Evolutionary conservation across 208 protist genomes (phyloP).

Genomic region (Leishmania mexicana): DNA sequence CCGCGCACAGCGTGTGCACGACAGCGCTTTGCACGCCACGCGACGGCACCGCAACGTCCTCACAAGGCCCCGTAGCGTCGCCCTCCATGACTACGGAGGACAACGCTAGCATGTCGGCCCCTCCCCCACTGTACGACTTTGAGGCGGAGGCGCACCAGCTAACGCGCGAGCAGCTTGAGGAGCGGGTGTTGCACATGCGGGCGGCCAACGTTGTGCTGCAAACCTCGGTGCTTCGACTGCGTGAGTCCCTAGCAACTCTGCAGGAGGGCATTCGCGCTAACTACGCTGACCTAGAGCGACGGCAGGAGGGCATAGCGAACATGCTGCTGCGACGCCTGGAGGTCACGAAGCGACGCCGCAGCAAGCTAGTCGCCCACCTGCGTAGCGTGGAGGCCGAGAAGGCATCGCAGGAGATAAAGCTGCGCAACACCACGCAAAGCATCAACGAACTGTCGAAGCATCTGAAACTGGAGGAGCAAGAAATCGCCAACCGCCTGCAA

Average conservation of each 20-base stretch:
- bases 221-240: slow-evolving; percentile 47
- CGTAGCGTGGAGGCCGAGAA: slow-evolving; percentile 46
- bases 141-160: slow-evolving; percentile 50
- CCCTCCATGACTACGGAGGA: neutral
- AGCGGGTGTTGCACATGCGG: slow-evolving; percentile 44
- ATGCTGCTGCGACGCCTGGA: slow-evolving; percentile 68
- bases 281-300: slow-evolving; percentile 57
- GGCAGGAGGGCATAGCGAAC: slow-evolving; percentile 79
- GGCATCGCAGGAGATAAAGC: slow-evolving; percentile 47
- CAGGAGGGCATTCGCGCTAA: slow-evolving; percentile 59
- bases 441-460: slow-evolving; percentile 49
- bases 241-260: slow-evolving; percentile 43
- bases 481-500: slow-evolving; percentile 45
- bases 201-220: slow-evolving; percentile 50
- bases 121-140: slow-evolving; percentile 40
- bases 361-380: slow-evolving; percentile 43
- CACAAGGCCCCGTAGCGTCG: slow-evolving; percentile 3
- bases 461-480: slow-evolving; percentile 67
- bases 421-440: slow-evolving; percentile 45
- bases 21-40: slow-evolving; percentile 38
- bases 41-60: slow-evolving; percentile 8
- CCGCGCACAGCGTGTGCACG: slow-evolving; percentile 36
- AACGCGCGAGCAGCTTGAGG: slow-evolving; percentile 44
- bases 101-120: slow-evolving; percentile 6
- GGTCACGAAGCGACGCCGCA: slow-evolving; percentile 47